A percentile compares a stretch with the other conserved stretches of the same genome.
These are phyloP conservation scores for Pyrus bretschneideri DNA, from an alignment of 306 rosid species.

Conservation along the genomic window DNA sequence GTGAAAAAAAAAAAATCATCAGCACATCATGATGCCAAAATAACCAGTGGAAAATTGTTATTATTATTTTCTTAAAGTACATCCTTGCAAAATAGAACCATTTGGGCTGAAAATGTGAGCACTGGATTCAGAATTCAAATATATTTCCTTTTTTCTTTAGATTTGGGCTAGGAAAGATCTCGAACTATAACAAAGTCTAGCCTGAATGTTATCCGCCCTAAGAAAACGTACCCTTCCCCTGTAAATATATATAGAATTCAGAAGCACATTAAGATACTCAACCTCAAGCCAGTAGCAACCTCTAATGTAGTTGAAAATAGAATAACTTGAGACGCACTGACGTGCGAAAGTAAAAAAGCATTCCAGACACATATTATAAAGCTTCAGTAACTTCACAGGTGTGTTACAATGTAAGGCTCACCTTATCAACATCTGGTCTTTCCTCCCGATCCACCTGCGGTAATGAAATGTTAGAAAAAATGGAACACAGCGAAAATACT, in stretches of 20 bases:
- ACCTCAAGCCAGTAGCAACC: background rate
- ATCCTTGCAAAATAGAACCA: background rate
- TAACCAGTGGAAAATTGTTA: background rate
- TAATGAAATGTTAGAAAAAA: conserved; percentile 24
- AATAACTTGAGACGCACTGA: background rate
- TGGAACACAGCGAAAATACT: background rate
- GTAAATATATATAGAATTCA: background rate
- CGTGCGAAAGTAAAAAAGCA: background rate
- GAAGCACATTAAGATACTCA: background rate
- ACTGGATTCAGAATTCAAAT: background rate
- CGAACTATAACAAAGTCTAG: background rate
- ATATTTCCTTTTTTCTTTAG: background rate
- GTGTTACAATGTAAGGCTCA: conserved; percentile 3
- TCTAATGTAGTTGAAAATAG: background rate
- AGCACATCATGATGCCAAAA: conserved; percentile 12
- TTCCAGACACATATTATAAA: background rate
- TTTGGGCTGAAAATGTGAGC: background rate
- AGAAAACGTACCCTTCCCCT: background rate
- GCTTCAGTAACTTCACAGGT: background rate
- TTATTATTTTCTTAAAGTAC: background rate
- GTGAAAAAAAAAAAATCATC: background rate
- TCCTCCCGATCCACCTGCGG: conserved; percentile 93
- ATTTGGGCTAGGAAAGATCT: background rate
- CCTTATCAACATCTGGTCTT: conserved; percentile 98
- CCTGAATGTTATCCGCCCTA: background rate